A percentile compares a stretch with the other conserved stretches of the same genome.
Conservation (phyloP, 1,284 basidiomycete species). For the Polyporus tsugae region DNA sequence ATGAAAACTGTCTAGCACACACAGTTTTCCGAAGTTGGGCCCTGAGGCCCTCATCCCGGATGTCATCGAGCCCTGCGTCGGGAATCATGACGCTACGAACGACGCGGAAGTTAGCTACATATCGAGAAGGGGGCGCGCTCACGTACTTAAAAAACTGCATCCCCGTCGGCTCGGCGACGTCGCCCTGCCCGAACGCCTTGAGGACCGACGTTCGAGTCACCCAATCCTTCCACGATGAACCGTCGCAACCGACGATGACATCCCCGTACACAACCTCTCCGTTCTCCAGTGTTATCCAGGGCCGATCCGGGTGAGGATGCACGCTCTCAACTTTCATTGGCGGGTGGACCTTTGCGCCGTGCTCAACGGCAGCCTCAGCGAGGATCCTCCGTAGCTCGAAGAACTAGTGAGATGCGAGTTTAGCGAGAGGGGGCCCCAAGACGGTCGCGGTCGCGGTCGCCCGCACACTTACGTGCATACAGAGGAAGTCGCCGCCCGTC, state of each 20-base stretch:
- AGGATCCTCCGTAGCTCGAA: conserved; percentile 37
- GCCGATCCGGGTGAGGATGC: conserved; percentile 25
- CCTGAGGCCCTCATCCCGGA: conserved; percentile 28
- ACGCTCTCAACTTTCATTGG: conserved; percentile 27
- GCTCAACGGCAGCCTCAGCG: conserved; percentile 33
- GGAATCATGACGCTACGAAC: conserved; percentile 29
- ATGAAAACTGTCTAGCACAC: not conserved
- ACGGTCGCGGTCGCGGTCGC: not conserved
- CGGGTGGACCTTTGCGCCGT: conserved; percentile 35
- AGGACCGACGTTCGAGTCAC: conserved; percentile 35
- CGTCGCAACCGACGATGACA: conserved; percentile 45
- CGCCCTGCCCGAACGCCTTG: conserved; percentile 27
- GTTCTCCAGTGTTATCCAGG: conserved; percentile 37
- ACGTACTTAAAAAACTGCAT: conserved; percentile 37
- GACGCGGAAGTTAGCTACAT: not conserved
- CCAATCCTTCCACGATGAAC: conserved; percentile 26
- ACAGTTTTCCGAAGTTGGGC: conserved; percentile 21
- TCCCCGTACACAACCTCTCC: conserved; percentile 41
- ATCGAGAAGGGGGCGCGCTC: not conserved
- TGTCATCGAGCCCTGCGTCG: conserved; percentile 23
- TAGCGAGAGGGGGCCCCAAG: not conserved
- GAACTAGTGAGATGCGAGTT: conserved; percentile 32
- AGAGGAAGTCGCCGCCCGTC: conserved; percentile 39
- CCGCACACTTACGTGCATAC: conserved; percentile 13
- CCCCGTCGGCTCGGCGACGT: conserved; percentile 15